These are phyloP conservation scores for Mortierella sp. DNA, from an alignment of 371 early-diverging fungal species.

Conservation along the genomic window DNA sequence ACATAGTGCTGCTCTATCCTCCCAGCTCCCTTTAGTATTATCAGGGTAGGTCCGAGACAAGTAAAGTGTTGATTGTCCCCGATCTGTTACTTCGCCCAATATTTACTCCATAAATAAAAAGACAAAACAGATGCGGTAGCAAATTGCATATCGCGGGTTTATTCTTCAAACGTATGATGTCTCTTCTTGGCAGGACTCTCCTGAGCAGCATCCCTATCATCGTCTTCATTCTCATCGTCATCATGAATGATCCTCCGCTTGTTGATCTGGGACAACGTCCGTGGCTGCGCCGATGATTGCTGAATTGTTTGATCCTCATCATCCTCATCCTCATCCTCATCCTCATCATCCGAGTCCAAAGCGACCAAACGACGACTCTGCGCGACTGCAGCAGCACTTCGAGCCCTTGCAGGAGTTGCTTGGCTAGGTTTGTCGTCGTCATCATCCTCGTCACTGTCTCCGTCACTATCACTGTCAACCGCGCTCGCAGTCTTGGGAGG, in stretches of 20 bases:
- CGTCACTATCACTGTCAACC: slow-evolving; percentile 17
- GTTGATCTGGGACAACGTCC: slow-evolving; percentile 19
- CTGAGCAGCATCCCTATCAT: neutral
- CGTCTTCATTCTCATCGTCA: slow-evolving; percentile 49
- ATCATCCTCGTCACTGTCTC: slow-evolving; percentile 6
- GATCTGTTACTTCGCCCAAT: too few relatives aligned
- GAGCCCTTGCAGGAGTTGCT: neutral
- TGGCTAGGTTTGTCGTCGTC: slow-evolving; percentile 2
- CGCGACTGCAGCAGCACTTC: neutral
- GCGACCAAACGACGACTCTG: neutral
- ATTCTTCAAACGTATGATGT: slow-evolving; percentile 26
- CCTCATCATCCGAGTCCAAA: slow-evolving; percentile 21
- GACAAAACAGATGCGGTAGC: too few relatives aligned
- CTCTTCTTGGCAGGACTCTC: slow-evolving; percentile 34
- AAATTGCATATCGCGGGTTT: neutral
- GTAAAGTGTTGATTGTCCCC: too few relatives aligned
- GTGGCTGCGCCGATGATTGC: slow-evolving; percentile 18
- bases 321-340: slow-evolving; percentile 9
- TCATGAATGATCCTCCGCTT: slow-evolving; percentile 44
- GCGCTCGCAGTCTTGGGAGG: slow-evolving; percentile 1
- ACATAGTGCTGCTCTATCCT: too few relatives aligned
- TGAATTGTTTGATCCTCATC: slow-evolving; percentile 15
- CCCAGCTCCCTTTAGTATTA: too few relatives aligned
- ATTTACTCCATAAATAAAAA: too few relatives aligned
- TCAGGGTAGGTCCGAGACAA: too few relatives aligned